Conservation (phyloP, 805 yeast species). For the Candida tammaniensis region DNA sequence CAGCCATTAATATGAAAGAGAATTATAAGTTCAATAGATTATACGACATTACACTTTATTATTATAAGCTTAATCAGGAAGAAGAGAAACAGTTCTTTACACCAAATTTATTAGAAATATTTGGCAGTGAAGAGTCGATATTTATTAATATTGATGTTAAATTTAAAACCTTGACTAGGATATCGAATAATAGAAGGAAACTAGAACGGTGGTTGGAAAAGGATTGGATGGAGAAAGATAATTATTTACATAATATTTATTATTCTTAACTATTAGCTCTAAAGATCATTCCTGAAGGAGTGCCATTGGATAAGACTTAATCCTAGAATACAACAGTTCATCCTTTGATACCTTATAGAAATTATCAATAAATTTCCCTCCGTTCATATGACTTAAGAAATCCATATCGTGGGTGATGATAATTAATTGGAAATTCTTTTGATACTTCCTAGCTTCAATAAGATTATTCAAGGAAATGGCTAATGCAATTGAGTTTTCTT, state of each 20-base stretch:
- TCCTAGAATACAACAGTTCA: slow-evolving; percentile 75
- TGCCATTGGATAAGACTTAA: slow-evolving; percentile 50
- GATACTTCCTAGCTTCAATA: slow-evolving; percentile 70
- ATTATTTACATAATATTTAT: slow-evolving; percentile 6
- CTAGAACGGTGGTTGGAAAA: slow-evolving; percentile 75
- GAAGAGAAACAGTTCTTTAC: slow-evolving; percentile 10
- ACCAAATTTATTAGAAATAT: slow-evolving; percentile 32
- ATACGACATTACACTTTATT: slow-evolving; percentile 56
- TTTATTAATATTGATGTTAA: slow-evolving; percentile 47
- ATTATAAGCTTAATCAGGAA: slow-evolving; percentile 18
- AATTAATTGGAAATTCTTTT: slow-evolving; percentile 87
- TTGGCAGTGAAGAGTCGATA: slow-evolving; percentile 27
- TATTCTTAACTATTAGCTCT: too few species aligned
- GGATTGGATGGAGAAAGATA: slow-evolving; percentile 72
- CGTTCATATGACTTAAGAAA: slow-evolving; percentile 81
- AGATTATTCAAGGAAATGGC: slow-evolving; percentile 77
- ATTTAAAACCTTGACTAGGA: slow-evolving; percentile 41
- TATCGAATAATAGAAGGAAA: slow-evolving; percentile 52
- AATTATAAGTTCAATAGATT: slow-evolving; percentile 40
- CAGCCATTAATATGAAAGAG: slow-evolving; percentile 31
- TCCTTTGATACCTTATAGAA: slow-evolving; percentile 81
- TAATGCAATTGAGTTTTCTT: slow-evolving; percentile 81
- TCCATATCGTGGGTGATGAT: slow-evolving; percentile 97
- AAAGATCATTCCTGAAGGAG: too few species aligned
- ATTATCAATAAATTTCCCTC: slow-evolving; percentile 80